A percentile compares a stretch with the other conserved stretches of the same genome.
Conservation (phyloP, 1,284 basidiomycete genomes). For the Ganoderma sp. region DNA sequence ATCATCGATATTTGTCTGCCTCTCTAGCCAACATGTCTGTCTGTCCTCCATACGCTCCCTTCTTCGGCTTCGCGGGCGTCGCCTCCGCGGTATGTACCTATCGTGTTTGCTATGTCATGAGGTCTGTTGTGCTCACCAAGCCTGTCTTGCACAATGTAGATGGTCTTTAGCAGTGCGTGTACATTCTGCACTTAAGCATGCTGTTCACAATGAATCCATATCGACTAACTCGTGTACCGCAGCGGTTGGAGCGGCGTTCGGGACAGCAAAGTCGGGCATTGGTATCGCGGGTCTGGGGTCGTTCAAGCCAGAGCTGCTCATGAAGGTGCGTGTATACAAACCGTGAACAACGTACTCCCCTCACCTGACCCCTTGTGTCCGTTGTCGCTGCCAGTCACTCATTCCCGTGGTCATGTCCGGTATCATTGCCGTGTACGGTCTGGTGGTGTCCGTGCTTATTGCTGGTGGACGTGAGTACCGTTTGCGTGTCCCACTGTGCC, state of each 20-base stretch:
- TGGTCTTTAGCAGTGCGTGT: slow-evolving; percentile 84
- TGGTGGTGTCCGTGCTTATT: slow-evolving; percentile 75
- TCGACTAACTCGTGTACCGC: neutral
- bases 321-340: slow-evolving; percentile 71
- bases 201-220: neutral
- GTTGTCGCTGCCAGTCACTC: slow-evolving; percentile 64
- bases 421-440: slow-evolving; percentile 57
- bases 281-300: slow-evolving; percentile 96
- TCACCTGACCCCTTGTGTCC: neutral
- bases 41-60: slow-evolving; percentile 84
- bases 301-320: slow-evolving; percentile 95
- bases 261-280: slow-evolving; percentile 97
- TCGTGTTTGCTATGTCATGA: slow-evolving; percentile 6
- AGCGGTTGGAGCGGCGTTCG: slow-evolving; percentile 95
- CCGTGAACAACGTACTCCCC: neutral
- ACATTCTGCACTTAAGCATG: neutral
- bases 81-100: slow-evolving; percentile 72
- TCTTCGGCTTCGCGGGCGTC: slow-evolving; percentile 86
- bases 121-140: slow-evolving; percentile 10
- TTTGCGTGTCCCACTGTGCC: neutral
- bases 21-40: slow-evolving; percentile 40
- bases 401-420: slow-evolving; percentile 89
- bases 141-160: slow-evolving; percentile 50
- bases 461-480: slow-evolving; percentile 58
- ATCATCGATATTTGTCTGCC: neutral